Evolutionary conservation across 2,329 filamentous ascomycete genomes (phyloP), one percentile per base, ranked within the genome.

Genomic region (Phaeosphaeria sp.): DNA sequence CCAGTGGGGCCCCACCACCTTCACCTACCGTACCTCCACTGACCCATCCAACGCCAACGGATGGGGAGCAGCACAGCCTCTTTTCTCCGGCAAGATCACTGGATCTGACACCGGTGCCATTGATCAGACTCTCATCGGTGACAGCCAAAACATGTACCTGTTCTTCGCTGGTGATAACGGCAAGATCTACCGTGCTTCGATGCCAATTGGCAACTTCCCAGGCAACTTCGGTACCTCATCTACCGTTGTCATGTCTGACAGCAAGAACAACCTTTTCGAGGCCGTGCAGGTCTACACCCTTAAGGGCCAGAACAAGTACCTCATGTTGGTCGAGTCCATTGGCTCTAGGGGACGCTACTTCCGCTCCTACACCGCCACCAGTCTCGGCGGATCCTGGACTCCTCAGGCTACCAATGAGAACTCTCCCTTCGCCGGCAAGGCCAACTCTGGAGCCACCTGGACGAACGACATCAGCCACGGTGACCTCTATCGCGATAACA

Each of bases 111-210:
- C 83, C 0, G 85, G 85, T 0, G 69, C 79, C 13, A 89, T 90
- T 59, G 87, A 90, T 72, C 86, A 88, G 75, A 85, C 86, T 0
- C 62, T 89, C 54, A 89, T 90, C 62, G 86, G 84, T 44, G 88
- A 90, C 72, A 75, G 74, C 69, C 74, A 70, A 6, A 83, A 84
- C 75, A 89, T 89, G 85, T 89, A 89, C 65, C 78, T 90, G 5
- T 90, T 90, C 82, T 90, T 89, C 64, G 81, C 82, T 0, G 88
- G 86, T 7, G 88, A 90, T 75, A 88, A 90, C 62, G 88, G 88
- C 72, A 83, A 82, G 46, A 87, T 90, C 68, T 90, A 90, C 77
- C 82, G 87, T 1, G 72, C 86, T 52, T 84, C 81, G 69, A 89
- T 89, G 85, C 81, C 87, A 39, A 83, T 89, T 22, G 81, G 73